Percentiles rank a stretch among this genome's conserved stretches.
phyloP scores from a whole-genome alignment of 2,329 filamentous ascomycete genomes.

The Ophiostoma himal-ulmi region DNA sequence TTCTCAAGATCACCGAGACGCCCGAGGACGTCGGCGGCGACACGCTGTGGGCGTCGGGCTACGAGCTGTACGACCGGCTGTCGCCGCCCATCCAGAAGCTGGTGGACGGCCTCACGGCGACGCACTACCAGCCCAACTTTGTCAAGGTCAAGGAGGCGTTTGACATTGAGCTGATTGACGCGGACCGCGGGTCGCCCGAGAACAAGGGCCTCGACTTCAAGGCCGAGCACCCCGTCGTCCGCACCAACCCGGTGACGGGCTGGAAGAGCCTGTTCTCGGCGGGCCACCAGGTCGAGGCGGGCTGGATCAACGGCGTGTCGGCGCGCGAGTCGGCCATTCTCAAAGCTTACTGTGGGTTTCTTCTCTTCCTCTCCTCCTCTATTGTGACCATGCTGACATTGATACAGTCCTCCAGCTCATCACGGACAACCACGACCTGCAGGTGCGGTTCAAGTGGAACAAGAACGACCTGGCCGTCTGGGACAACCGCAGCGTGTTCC shows the following conservation, averaged over 20 bases:
- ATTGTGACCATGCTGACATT: neutral
- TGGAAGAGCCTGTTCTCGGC: conserved; percentile 34
- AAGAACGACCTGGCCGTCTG: conserved; percentile 32
- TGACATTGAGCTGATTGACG: neutral
- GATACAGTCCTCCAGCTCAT: conserved; percentile 29
- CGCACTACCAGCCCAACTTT: neutral
- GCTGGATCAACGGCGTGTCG: conserved; percentile 31
- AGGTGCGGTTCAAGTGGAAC: conserved; percentile 32
- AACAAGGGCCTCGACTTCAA: conserved; percentile 1
- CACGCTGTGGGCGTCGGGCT: conserved; percentile 61
- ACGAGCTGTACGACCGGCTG: conserved; percentile 52
- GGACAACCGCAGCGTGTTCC: conserved; percentile 33
- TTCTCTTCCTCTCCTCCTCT: too few relatives aligned
- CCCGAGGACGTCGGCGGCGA: conserved; percentile 41
- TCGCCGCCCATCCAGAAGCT: conserved; percentile 29
- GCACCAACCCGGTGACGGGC: conserved; percentile 33
- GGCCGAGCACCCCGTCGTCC: conserved; percentile 21
- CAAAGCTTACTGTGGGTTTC: conserved; percentile 28
- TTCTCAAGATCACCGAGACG: conserved; percentile 40
- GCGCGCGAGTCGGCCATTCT: conserved; percentile 34
- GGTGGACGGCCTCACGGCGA: conserved; percentile 24
- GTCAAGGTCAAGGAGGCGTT: conserved; percentile 3
- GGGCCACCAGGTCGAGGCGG: conserved; percentile 30
- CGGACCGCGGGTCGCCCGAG: neutral
- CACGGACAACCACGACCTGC: conserved; percentile 32